These are phyloP conservation scores for Dactylellina sp. DNA, from an alignment of 2,329 filamentous ascomycete genomes.

Conservation along the genomic window DNA sequence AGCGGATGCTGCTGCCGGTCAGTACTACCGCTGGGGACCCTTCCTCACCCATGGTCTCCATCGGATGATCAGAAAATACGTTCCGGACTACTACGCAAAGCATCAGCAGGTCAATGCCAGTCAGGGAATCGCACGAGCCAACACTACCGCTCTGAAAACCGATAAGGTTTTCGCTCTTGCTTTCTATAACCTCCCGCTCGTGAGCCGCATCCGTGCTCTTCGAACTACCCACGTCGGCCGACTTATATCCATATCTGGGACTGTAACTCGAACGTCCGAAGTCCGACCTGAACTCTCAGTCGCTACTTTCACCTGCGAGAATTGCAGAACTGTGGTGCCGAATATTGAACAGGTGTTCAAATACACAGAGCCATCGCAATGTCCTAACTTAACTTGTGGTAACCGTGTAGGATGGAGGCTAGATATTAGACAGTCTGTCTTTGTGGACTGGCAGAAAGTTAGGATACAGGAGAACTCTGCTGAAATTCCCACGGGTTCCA, in stretches of 20 bases:
- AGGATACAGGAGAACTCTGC: conserved; percentile 98
- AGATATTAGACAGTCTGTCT: conserved; percentile 96
- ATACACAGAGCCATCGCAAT: conserved; percentile 96
- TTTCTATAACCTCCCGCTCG: conserved; percentile 90
- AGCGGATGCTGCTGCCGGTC: conserved; percentile 84
- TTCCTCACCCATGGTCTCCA: conserved; percentile 90
- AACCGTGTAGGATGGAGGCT: conserved; percentile 94
- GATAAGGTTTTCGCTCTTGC: conserved; percentile 95
- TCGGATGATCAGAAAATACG: conserved; percentile 92
- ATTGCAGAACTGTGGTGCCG: conserved; percentile 83
- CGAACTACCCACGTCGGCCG: conserved; percentile 91
- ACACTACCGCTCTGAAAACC: conserved; percentile 76
- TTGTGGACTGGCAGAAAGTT: conserved; percentile 99
- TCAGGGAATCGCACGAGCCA: conserved; percentile 67
- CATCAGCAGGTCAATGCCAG: conserved; percentile 50
- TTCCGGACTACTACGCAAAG: conserved; percentile 81
- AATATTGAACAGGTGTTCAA: conserved; percentile 98
- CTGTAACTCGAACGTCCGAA: conserved; percentile 95
- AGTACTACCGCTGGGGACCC: conserved; percentile 95
- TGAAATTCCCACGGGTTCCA: conserved; percentile 97
- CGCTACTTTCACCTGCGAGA: conserved; percentile 91
- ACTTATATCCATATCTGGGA: conserved; percentile 94
- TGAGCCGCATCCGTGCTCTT: conserved; percentile 85
- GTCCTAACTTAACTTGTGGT: conserved; percentile 85
- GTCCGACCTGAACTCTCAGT: conserved; percentile 92